phyloP scores from a whole-genome alignment of 306 rosid genomes.

The Lathyrus aphaca region DNA sequence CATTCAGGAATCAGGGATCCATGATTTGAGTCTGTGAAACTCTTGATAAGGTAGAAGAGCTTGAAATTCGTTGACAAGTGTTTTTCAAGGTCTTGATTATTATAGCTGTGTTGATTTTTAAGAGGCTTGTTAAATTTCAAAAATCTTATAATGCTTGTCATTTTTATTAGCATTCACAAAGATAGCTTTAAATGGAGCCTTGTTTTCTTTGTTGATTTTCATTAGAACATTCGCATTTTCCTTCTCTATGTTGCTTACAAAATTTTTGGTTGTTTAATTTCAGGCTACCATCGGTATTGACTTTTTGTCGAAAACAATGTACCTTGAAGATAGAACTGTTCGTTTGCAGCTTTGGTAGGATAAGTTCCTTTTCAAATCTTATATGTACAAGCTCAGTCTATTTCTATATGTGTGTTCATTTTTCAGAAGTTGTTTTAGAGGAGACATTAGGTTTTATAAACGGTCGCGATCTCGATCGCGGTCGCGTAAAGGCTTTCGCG shows the following conservation, averaged over 20 bases:
- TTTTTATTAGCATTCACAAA: background rate
- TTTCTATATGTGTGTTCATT: constrained; percentile 2
- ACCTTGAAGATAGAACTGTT: constrained; percentile 98
- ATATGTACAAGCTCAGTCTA: constrained; percentile 17
- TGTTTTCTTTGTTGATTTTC: background rate
- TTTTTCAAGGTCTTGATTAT: constrained; percentile 15
- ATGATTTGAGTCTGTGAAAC: constrained; percentile 2
- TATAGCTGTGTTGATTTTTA: constrained; percentile 5
- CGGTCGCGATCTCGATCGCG: too few species aligned
- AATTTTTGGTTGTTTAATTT: constrained; percentile 31
- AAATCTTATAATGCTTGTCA: constrained; percentile 1
- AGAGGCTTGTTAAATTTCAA: constrained; percentile 14
- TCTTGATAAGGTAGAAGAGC: constrained; percentile 21
- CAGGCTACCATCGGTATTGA: constrained; percentile 99
- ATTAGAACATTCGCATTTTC: background rate
- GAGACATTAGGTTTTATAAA: background rate
- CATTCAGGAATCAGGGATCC: constrained; percentile 8
- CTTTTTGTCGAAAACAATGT: constrained; percentile 97
- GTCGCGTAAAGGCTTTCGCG: too few species aligned
- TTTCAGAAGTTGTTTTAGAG: background rate
- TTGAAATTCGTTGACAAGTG: background rate
- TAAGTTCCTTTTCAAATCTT: constrained; percentile 33
- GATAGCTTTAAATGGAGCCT: background rate
- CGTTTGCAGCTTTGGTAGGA: constrained; percentile 98
- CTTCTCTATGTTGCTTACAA: constrained; percentile 34